Evolutionary conservation across 257 asterid species (phyloP).

Genomic region (Jacaranda mimosifolia): DNA sequence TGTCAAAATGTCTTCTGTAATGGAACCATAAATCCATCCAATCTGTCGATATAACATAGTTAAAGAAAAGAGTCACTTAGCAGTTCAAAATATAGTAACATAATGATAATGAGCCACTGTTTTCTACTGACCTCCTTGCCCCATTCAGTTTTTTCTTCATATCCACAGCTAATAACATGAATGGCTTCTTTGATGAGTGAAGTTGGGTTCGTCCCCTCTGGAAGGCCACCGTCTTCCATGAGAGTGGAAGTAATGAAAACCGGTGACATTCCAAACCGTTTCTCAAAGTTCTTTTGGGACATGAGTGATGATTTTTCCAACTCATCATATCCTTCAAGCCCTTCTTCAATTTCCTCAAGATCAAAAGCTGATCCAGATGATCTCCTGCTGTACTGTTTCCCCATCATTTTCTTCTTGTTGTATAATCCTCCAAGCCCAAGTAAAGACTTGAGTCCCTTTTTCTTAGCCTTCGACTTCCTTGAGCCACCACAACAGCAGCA

Average conservation of each 20-base stretch:
- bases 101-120: neutral
- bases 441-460: constrained; percentile 68
- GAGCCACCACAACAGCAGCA: constrained; percentile 82
- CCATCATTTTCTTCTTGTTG: constrained; percentile 70
- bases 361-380: constrained; percentile 63
- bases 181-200: constrained; percentile 85
- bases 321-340: constrained; percentile 89
- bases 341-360: constrained; percentile 91
- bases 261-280: constrained; percentile 85
- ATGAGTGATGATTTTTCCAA: constrained; percentile 87
- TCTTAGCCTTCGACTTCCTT: constrained; percentile 70
- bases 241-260: constrained; percentile 85
- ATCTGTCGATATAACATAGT: constrained; percentile 52
- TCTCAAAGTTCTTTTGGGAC: constrained; percentile 85
- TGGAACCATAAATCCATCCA: constrained; percentile 91
- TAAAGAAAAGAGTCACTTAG: neutral
- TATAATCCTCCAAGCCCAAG: constrained; percentile 59
- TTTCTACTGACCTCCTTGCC: constrained; percentile 72
- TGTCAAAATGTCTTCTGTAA: constrained; percentile 84
- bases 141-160: constrained; percentile 95
- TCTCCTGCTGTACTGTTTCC: constrained; percentile 68
- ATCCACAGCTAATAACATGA: constrained; percentile 87
- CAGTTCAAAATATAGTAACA: neutral
- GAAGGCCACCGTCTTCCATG: constrained; percentile 85
- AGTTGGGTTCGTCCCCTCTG: constrained; percentile 66